Conservation (phyloP, 2,329 filamentous ascomycete genomes). For the Fusarium oxysporum region DNA sequence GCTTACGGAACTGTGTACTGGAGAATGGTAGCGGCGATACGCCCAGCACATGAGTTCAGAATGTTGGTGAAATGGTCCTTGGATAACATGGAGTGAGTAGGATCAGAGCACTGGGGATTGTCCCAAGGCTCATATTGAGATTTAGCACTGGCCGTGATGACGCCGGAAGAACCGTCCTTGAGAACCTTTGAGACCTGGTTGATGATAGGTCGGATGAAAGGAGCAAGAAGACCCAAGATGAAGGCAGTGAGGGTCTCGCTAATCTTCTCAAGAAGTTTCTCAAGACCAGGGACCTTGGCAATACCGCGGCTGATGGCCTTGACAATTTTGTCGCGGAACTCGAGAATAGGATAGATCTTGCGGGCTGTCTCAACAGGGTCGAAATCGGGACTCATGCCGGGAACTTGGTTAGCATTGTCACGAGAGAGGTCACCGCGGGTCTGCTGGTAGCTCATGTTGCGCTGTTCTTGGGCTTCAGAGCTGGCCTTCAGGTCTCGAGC, state of each 20-base stretch:
- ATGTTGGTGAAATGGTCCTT: slow-evolving; percentile 88
- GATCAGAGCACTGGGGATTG: slow-evolving; percentile 78
- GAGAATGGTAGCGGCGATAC: slow-evolving; percentile 78
- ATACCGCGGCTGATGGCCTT: slow-evolving; percentile 86
- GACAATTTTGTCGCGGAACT: slow-evolving; percentile 94
- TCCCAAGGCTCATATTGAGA: slow-evolving; percentile 86
- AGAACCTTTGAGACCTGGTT: slow-evolving; percentile 84
- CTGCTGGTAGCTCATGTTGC: slow-evolving; percentile 56
- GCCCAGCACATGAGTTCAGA: slow-evolving; percentile 80
- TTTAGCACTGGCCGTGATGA: slow-evolving; percentile 75
- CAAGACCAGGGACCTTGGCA: slow-evolving; percentile 90
- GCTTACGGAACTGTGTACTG: slow-evolving; percentile 85
- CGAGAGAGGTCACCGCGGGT: slow-evolving; percentile 50
- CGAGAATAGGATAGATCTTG: slow-evolving; percentile 93
- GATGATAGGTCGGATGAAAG: slow-evolving; percentile 93
- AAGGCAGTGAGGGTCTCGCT: slow-evolving; percentile 93
- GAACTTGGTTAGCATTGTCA: slow-evolving; percentile 70
- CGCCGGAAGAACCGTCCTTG: slow-evolving; percentile 83
- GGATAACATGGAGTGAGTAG: slow-evolving; percentile 84
- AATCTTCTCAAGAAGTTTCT: slow-evolving; percentile 91
- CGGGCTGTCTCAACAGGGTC: slow-evolving; percentile 81
- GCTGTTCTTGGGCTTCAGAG: slow-evolving; percentile 72
- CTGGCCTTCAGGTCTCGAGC: slow-evolving; percentile 70
- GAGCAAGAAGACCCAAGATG: slow-evolving; percentile 88
- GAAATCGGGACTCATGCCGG: slow-evolving; percentile 79